Evolutionary conservation across 257 asterid species (phyloP).

Genomic region (Plantago major): DNA sequence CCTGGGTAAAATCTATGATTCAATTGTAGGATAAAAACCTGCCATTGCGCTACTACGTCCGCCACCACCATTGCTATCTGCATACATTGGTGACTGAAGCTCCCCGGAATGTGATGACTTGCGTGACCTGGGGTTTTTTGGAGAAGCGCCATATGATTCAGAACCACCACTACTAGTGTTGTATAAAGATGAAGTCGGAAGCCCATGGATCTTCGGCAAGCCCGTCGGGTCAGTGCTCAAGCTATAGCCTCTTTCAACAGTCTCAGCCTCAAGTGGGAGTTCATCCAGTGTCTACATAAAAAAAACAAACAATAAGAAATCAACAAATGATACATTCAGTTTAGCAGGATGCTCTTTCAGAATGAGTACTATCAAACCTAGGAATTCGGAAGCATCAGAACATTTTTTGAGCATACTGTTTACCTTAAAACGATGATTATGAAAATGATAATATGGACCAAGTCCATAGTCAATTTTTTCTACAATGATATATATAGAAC

Average conservation of each 20-base stretch:
- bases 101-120: slow-evolving; percentile 88
- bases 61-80: slow-evolving; percentile 60
- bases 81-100: slow-evolving; percentile 51
- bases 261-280: slow-evolving; percentile 85
- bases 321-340: too few relatives aligned
- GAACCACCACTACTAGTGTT: slow-evolving; percentile 44
- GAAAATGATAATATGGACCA: too few relatives aligned
- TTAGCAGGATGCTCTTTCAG: too few relatives aligned
- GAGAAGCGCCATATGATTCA: slow-evolving; percentile 55
- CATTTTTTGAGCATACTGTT: too few relatives aligned
- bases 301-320: background rate
- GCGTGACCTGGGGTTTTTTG: slow-evolving; percentile 50
- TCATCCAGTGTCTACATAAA: slow-evolving; percentile 71
- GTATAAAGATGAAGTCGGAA: slow-evolving; percentile 72
- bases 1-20: slow-evolving; percentile 18
- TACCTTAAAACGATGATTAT: too few relatives aligned
- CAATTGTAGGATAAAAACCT: slow-evolving; percentile 48
- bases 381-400: too few relatives aligned
- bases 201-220: slow-evolving; percentile 86
- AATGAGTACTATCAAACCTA: too few relatives aligned
- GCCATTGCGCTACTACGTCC: slow-evolving; percentile 30
- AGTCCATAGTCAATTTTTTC: too few relatives aligned
- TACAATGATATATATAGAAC: too few relatives aligned
- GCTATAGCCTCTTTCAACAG: slow-evolving; percentile 88
- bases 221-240: slow-evolving; percentile 70